Evolutionary conservation across 306 rosid genomes (phyloP), one percentile per base, ranked within the genome.

Genomic region (Spatholobus suberectus): DNA sequence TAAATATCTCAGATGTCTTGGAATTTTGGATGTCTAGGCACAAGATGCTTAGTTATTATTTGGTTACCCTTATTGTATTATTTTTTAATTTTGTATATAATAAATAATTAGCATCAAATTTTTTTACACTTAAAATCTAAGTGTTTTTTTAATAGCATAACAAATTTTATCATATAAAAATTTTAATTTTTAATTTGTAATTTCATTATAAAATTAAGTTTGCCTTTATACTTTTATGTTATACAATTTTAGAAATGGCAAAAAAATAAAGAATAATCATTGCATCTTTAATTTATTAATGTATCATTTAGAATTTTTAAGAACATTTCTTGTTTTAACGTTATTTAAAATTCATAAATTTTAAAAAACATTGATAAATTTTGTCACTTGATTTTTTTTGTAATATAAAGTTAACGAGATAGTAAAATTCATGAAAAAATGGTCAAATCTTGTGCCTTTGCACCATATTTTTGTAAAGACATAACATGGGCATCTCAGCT

Each of bases 121-220:
- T 21, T 78, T 23, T 18, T 8, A n/a, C 17, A 21, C 43, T n/a
- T 52, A 26, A 37, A 40, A 10, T 69, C 27, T 24, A 8, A 24
- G 27, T 55, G n/a, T n/a, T n/a, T n/a, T n/a, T 55, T 70, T 55
- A 69, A 72, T 72, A 15, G 69, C 34, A 54, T 1, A 27, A 34
- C n/a, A 44, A 44, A 2, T 79, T 79, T 67, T 29, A 17, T 69
- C 83, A 38, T 44, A 20, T 46, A 44, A 75, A 77, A 63, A 2
- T 46, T 29, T 32, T 29, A 9, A 11, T 46, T 20, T 49, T 78
- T n/a, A n/a, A n/a, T n/a, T n/a, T n/a, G n/a, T n/a, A n/a, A n/a
- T n/a, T n/a, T n/a, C n/a, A n/a, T n/a, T n/a, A n/a, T n/a, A n/a
- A n/a, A n/a, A n/a, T n/a, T n/a, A n/a, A n/a, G n/a, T n/a, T n/a